Evolutionary conservation across 257 asterid genomes (phyloP).

Genomic region (Apocynum venetum): DNA sequence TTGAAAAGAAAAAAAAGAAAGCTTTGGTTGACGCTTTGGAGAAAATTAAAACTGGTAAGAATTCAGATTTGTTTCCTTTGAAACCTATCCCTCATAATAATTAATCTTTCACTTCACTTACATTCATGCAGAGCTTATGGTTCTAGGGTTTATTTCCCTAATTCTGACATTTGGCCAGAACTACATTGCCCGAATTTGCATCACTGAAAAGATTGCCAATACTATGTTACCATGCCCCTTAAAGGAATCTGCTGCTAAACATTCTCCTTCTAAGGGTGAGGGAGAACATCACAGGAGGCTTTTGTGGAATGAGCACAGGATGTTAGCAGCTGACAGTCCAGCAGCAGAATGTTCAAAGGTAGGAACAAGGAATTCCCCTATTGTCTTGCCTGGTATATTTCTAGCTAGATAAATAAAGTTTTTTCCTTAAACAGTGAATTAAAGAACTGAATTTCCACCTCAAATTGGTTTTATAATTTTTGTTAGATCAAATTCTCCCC

Average conservation of each 20-base stretch:
- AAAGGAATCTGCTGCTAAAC: neutral
- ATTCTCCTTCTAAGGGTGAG: neutral
- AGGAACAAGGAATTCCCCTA: slow-evolving; percentile 6
- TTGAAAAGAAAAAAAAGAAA: slow-evolving; percentile 49
- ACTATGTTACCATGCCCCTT: slow-evolving; percentile 78
- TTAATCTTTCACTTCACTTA: neutral
- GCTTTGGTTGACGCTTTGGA: slow-evolving; percentile 86
- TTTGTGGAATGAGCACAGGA: slow-evolving; percentile 44
- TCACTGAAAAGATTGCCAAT: slow-evolving; percentile 42
- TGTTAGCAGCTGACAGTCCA: slow-evolving; percentile 43
- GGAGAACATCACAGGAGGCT: slow-evolving; percentile 53
- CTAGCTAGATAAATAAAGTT: too few relatives aligned
- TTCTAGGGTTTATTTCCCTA: slow-evolving; percentile 89
- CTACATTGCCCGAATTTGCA: slow-evolving; percentile 70
- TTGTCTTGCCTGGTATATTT: too few relatives aligned
- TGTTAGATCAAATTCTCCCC: neutral
- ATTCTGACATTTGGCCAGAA: slow-evolving; percentile 82
- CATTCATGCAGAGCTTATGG: slow-evolving; percentile 79
- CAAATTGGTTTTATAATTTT: neutral
- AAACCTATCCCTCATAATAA: neutral
- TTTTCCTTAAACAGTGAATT: too few relatives aligned
- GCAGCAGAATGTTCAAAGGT: slow-evolving; percentile 40
- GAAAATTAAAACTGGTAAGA: slow-evolving; percentile 80
- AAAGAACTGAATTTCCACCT: neutral
- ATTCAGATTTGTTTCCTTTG: neutral